A percentile compares a stretch with the other conserved stretches of the same genome.
Evolutionary conservation across 257 asterid species (phyloP).

Genomic region (Henckelia pumila): DNA sequence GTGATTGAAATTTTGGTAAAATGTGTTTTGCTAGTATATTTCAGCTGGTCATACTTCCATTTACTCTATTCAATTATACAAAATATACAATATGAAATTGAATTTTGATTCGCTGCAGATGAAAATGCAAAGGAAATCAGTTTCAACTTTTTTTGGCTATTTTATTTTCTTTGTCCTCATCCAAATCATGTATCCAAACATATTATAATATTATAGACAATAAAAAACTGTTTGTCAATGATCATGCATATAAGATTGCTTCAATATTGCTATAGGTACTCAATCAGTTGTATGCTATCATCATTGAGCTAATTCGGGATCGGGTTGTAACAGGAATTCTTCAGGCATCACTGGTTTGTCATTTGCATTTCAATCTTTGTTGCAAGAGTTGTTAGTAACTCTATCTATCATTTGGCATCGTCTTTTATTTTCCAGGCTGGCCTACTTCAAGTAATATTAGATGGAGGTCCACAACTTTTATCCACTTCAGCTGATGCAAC

Average conservation of each 20-base stretch:
- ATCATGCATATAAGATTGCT: constrained; percentile 2
- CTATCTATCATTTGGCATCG: constrained; percentile 22
- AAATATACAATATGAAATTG: neutral
- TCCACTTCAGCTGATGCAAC: constrained; percentile 65
- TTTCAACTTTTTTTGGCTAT: neutral
- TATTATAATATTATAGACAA: constrained; percentile 8
- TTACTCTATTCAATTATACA: neutral
- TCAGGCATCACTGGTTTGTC: constrained; percentile 88
- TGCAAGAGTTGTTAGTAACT: constrained; percentile 1
- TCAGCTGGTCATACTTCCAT: neutral
- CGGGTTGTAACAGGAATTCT: constrained; percentile 95
- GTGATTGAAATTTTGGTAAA: neutral
- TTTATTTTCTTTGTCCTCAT: neutral
- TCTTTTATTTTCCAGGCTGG: constrained; percentile 61
- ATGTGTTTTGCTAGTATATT: neutral
- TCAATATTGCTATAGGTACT: constrained; percentile 61
- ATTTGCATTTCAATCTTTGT: constrained; percentile 20
- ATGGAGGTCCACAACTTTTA: constrained; percentile 84
- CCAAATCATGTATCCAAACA: neutral
- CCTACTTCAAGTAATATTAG: constrained; percentile 74
- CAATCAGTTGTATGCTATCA: constrained; percentile 76
- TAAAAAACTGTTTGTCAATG: constrained; percentile 15
- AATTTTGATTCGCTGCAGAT: neutral
- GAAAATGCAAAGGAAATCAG: too few relatives aligned
- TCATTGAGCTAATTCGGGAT: constrained; percentile 89